phyloP scores from a whole-genome alignment of 2,329 filamentous ascomycete genomes.

The Diaporthe caulivora region DNA sequence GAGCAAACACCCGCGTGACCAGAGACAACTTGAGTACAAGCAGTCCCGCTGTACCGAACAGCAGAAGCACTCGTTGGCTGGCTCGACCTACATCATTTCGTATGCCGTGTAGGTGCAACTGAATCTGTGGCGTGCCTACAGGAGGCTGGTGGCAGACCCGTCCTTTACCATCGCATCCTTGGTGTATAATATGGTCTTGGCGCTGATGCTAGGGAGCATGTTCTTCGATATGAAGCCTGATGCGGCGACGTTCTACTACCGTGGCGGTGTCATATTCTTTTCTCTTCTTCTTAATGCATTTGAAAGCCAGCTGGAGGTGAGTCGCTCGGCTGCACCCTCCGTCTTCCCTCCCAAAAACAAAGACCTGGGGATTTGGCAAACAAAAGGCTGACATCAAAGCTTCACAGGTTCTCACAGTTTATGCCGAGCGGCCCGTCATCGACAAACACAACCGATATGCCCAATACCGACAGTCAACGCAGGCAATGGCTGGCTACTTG shows the following conservation, averaged over 20 bases:
- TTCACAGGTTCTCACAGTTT: neutral
- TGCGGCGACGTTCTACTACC: neutral
- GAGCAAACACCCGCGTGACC: neutral
- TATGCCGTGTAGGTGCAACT: neutral
- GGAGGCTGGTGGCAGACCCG: neutral
- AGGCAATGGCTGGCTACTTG: slow-evolving; percentile 1
- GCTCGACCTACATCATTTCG: neutral
- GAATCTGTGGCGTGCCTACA: neutral
- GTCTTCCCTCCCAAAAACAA: neutral
- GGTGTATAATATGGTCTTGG: neutral
- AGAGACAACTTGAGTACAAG: slow-evolving; percentile 11
- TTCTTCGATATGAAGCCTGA: neutral
- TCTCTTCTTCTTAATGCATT: neutral
- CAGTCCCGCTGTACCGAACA: neutral
- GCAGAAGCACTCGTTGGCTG: neutral
- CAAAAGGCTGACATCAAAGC: neutral
- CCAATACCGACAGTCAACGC: neutral
- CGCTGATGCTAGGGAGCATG: neutral
- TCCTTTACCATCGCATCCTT: neutral
- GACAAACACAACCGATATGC: slow-evolving; percentile 4
- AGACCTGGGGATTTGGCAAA: neutral
- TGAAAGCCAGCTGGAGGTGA: neutral
- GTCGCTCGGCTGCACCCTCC: neutral
- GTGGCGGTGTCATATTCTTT: neutral
- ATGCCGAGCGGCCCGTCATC: neutral